Conservation (phyloP, 192 early-diverging fungal species). For the Rhizophagus prolifer region DNA sequence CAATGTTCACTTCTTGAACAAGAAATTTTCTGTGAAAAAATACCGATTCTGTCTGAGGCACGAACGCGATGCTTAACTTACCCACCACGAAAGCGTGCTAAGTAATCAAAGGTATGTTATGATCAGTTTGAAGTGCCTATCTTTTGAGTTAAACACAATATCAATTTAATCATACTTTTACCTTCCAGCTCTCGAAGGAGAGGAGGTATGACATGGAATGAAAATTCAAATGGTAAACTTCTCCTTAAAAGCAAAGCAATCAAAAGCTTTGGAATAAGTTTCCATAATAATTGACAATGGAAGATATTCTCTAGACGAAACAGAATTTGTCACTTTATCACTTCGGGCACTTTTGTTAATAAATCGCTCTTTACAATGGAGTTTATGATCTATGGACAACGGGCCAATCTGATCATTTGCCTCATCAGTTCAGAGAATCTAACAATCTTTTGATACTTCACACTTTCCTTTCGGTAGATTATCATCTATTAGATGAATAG, state of each 20-base stretch:
- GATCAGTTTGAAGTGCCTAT: too few relatives aligned
- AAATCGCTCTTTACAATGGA: conserved; percentile 27
- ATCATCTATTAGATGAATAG: background rate
- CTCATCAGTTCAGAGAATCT: conserved; percentile 14
- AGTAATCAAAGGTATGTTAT: too few relatives aligned
- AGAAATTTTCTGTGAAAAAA: too few relatives aligned
- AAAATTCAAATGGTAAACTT: background rate
- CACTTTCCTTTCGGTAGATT: background rate
- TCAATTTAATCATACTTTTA: background rate
- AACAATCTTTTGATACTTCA: conserved; percentile 23
- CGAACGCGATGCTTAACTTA: too few relatives aligned
- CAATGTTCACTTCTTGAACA: too few relatives aligned
- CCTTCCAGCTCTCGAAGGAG: background rate
- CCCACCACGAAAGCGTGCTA: too few relatives aligned
- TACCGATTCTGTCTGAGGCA: too few relatives aligned
- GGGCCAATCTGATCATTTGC: conserved; percentile 14
- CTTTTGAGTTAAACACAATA: too few relatives aligned
- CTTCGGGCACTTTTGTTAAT: conserved; percentile 16
- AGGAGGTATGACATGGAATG: background rate
- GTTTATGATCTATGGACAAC: background rate
- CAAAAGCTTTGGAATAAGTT: background rate
- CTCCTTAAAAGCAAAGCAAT: conserved; percentile 4
- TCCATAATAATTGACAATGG: conserved; percentile 3
- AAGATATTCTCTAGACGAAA: background rate
- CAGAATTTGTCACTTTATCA: conserved; percentile 15